Evolutionary conservation across 139 green algal genomes (phyloP).

Genomic region (Dunaliella primolecta): DNA sequence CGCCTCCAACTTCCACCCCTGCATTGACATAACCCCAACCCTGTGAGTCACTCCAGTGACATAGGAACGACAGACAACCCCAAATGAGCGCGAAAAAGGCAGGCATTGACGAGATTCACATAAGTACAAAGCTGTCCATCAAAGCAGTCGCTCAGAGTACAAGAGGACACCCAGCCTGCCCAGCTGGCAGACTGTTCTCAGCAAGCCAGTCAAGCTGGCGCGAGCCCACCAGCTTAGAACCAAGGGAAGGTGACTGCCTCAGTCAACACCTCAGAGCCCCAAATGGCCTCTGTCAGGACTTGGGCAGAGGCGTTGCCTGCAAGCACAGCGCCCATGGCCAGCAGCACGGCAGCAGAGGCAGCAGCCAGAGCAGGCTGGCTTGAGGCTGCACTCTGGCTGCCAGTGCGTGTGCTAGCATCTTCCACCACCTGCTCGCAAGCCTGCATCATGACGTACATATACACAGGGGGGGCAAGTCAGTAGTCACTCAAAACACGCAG

Average conservation of each 20-base stretch:
- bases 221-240: background rate
- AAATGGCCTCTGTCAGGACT: background rate
- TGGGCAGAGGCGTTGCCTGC: background rate
- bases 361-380: background rate
- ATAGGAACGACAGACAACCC: no score
- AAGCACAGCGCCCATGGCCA: background rate
- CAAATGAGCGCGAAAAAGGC: no score
- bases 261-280: background rate
- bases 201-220: background rate
- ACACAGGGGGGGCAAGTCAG: no score
- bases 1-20: no score
- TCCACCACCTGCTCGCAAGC: background rate
- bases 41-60: no score
- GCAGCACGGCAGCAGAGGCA: background rate
- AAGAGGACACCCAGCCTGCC: background rate
- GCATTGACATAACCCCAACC: no score
- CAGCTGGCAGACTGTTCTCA: background rate
- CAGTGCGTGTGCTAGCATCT: background rate
- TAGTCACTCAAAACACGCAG: no score
- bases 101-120: background rate
- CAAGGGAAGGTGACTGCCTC: background rate
- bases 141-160: background rate
- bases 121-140: background rate
- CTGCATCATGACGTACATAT: background rate
- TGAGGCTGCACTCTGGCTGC: background rate